phyloP scores from a whole-genome alignment of 805 yeast genomes.

The Vanderwaltozyma polyspora region DNA sequence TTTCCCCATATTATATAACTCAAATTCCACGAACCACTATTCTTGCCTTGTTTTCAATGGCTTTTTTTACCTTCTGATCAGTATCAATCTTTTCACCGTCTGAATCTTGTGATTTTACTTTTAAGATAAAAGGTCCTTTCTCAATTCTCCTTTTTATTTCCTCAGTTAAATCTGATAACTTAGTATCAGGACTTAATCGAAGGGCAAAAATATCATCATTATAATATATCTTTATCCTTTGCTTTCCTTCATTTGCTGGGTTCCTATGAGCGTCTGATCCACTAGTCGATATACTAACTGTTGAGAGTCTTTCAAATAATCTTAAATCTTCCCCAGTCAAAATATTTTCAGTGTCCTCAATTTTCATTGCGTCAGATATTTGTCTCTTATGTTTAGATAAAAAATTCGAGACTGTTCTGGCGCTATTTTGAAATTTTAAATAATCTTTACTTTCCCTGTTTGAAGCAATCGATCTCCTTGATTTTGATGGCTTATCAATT shows the following conservation, averaged over 20 bases:
- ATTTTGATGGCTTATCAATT: not conserved
- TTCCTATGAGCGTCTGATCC: not conserved
- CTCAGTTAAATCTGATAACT: slow-evolving; percentile 37
- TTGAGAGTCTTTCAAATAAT: slow-evolving; percentile 19
- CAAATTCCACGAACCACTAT: too few relatives aligned
- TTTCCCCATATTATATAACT: too few relatives aligned
- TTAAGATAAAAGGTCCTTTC: slow-evolving; percentile 26
- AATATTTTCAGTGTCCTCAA: slow-evolving; percentile 13
- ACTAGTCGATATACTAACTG: not conserved
- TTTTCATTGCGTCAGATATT: not conserved
- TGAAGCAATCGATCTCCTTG: not conserved
- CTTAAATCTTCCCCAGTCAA: slow-evolving; percentile 23
- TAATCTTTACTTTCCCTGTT: not conserved
- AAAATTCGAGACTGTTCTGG: not conserved
- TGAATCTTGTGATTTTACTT: slow-evolving; percentile 25
- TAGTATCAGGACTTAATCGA: slow-evolving; percentile 37
- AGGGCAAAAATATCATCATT: slow-evolving; percentile 75
- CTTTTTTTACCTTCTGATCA: slow-evolving; percentile 25
- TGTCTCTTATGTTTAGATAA: not conserved
- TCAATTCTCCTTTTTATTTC: slow-evolving; percentile 43
- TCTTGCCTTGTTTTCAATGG: slow-evolving; percentile 28
- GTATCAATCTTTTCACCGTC: slow-evolving; percentile 26
- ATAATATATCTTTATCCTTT: slow-evolving; percentile 62
- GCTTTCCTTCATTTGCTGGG: not conserved
- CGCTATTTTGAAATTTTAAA: too few relatives aligned